phyloP scores from a whole-genome alignment of 257 asterid genomes.

The Eustoma russellianum region DNA sequence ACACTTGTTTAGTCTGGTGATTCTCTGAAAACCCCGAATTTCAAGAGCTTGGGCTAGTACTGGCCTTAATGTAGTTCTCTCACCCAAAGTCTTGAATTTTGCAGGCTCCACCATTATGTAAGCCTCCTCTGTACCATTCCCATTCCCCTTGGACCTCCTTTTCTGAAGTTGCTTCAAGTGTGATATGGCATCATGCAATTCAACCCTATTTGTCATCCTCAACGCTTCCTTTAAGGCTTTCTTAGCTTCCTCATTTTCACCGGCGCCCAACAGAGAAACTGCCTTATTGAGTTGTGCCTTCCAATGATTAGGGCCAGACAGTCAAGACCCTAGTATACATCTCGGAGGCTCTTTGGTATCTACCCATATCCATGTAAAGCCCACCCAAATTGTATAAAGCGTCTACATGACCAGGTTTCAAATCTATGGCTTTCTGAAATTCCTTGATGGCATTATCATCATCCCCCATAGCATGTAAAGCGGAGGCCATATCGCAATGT shows the following conservation, averaged over 20 bases:
- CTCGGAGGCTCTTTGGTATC: conserved; percentile 96
- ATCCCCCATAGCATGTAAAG: conserved; percentile 91
- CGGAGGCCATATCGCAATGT: conserved; percentile 97
- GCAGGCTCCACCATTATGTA: conserved; percentile 60
- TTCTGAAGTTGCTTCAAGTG: conserved; percentile 96
- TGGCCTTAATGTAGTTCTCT: conserved; percentile 59
- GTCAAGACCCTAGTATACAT: conserved; percentile 91
- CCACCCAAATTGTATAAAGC: conserved; percentile 93
- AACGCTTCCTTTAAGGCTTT: conserved; percentile 92
- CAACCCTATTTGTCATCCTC: conserved; percentile 91
- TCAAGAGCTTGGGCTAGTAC: conserved; percentile 70
- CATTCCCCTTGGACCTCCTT: conserved; percentile 64
- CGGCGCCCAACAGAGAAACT: conserved; percentile 86
- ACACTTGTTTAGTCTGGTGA: conserved; percentile 75
- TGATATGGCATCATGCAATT: conserved; percentile 77
- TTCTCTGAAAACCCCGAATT: conserved; percentile 83
- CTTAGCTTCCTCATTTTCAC: conserved; percentile 93
- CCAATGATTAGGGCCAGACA: conserved; percentile 97
- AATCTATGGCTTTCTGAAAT: conserved; percentile 96
- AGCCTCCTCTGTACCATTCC: conserved; percentile 52
- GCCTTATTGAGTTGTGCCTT: conserved; percentile 95
- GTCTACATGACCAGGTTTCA: conserved; percentile 94
- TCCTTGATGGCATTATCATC: conserved; percentile 97
- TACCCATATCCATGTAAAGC: conserved; percentile 96
- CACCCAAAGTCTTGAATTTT: conserved; percentile 68